A percentile compares a stretch with the other conserved stretches of the same genome.
Evolutionary conservation across 140 eudicot genomes (phyloP).

Genomic region (Flaveria floridana): DNA sequence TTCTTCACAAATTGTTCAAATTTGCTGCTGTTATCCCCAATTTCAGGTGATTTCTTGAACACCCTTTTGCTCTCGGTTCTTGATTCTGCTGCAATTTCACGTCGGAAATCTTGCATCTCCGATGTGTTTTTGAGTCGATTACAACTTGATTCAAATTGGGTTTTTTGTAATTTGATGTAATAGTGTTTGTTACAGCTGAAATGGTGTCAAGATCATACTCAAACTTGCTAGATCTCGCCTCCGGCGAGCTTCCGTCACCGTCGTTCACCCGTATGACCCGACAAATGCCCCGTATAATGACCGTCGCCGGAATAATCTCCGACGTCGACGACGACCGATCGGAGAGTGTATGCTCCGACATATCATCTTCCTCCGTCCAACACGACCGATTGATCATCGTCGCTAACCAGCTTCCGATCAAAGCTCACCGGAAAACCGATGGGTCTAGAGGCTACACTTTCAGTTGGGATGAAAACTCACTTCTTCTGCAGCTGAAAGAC

Average conservation of each 20-base stretch:
- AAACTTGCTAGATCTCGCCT: slow-evolving; percentile 72
- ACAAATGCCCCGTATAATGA: slow-evolving; percentile 75
- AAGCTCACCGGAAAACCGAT: slow-evolving; percentile 54
- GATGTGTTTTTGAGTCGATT: background rate
- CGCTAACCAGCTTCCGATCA: slow-evolving; percentile 76
- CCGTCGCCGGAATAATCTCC: slow-evolving; percentile 77
- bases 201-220: slow-evolving; percentile 92
- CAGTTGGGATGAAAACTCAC: slow-evolving; percentile 72
- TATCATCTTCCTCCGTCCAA: slow-evolving; percentile 55
- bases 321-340: slow-evolving; percentile 68
- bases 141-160: too few species aligned
- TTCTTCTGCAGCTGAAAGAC: slow-evolving; percentile 60
- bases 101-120: background rate
- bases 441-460: slow-evolving; percentile 56
- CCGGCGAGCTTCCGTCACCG: slow-evolving; percentile 67
- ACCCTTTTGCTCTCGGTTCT: slow-evolving; percentile 13
- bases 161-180: slow-evolving; percentile 2
- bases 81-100: background rate
- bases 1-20: background rate
- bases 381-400: slow-evolving; percentile 69
- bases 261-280: slow-evolving; percentile 66
- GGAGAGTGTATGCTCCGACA: slow-evolving; percentile 62
- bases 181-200: slow-evolving; percentile 32
- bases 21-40: slow-evolving; percentile 17
- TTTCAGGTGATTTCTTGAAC: slow-evolving; percentile 22